These are phyloP conservation scores for Diphasiastrum complanatum DNA, from an alignment of 83 land plant species.

Conservation along the genomic window DNA sequence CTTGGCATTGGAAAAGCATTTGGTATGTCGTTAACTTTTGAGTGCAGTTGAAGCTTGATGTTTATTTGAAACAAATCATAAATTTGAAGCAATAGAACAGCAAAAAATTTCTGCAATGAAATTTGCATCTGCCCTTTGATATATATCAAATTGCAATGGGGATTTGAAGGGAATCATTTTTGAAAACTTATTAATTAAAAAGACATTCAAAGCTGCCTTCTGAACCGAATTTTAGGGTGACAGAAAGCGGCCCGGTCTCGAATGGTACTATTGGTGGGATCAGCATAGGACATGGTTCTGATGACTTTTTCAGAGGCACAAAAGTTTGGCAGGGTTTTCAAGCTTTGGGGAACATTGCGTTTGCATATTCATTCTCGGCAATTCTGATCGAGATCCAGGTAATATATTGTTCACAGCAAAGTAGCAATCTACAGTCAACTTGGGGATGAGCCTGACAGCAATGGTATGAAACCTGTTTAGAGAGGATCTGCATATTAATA, in stretches of 20 bases:
- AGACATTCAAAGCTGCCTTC: not conserved
- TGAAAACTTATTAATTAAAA: not conserved
- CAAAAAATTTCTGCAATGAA: no score
- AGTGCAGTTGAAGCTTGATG: no score
- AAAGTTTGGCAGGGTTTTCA: slow-evolving; percentile 42
- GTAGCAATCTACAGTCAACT: not conserved
- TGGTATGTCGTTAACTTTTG: no score
- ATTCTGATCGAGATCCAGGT: slow-evolving; percentile 58
- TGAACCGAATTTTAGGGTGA: not conserved
- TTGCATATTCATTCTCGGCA: slow-evolving; percentile 55
- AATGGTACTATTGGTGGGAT: slow-evolving; percentile 25
- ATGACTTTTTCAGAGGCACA: not conserved
- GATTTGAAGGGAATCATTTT: no score
- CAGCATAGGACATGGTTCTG: slow-evolving; percentile 9
- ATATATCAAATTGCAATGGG: no score
- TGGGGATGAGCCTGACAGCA: not conserved
- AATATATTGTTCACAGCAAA: not conserved
- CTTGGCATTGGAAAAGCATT: no score
- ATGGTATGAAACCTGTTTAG: not conserved
- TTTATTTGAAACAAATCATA: no score
- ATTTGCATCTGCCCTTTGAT: no score
- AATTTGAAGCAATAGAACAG: no score
- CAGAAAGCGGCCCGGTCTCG: slow-evolving; percentile 19
- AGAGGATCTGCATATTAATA: not conserved
- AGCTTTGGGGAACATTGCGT: slow-evolving; percentile 57